Evolutionary conservation across 257 asterid genomes (phyloP).

Genomic region (Solanum habrochaites): DNA sequence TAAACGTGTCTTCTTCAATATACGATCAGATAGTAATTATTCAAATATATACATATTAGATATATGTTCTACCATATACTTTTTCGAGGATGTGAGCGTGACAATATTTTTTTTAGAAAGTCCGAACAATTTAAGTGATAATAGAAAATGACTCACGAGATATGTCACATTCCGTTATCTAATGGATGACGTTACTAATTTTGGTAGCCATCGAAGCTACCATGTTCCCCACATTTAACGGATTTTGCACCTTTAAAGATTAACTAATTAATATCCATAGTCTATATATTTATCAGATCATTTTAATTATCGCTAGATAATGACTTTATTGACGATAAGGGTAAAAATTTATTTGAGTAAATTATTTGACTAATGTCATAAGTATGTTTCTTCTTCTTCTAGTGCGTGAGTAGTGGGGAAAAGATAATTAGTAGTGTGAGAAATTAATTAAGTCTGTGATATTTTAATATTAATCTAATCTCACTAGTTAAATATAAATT

Average conservation of each 20-base stretch:
- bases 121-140: neutral
- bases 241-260: neutral
- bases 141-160: neutral
- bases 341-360: neutral
- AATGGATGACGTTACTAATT: neutral
- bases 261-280: neutral
- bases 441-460: neutral
- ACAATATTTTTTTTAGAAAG: neutral
- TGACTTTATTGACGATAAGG: neutral
- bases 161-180: neutral
- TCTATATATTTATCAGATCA: neutral
- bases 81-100: too few species aligned
- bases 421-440: neutral
- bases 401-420: neutral
- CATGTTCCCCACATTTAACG: neutral
- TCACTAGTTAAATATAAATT: neutral
- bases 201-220: neutral
- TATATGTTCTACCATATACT: too few species aligned
- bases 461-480: neutral
- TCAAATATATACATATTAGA: too few species aligned
- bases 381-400: neutral
- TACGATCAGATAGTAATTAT: rapidly evolving
- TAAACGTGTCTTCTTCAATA: too few species aligned
- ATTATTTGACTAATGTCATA: neutral
- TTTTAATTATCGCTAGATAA: neutral